Base-by-base conservation (phyloP, 164 flowering plant genomes). In the Annona squamosa region DNA sequence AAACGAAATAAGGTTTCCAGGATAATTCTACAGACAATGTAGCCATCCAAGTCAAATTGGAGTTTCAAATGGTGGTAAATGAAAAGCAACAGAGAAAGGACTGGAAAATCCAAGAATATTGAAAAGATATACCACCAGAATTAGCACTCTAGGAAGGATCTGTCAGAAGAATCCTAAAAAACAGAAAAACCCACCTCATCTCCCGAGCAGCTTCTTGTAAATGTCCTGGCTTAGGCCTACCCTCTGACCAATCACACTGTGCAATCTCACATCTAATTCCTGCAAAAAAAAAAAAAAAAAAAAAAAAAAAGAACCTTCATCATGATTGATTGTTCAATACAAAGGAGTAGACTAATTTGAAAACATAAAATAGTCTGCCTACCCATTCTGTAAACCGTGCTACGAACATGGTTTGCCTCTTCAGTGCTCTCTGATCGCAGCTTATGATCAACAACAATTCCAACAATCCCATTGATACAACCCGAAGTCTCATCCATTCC, bases 171-270 rank as follows among this genome's bases (percentile, higher is more conserved):
- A 26, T 0, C 37, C 13, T 9, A 44, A 5, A 37, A 70, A 13
- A 42, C 19, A 48, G 69, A 44, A 62, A 73, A 19, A 57, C 63
- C 65, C 46, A 90, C 98, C 98, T 92, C 91, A 85, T 89, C 10
- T 90, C 87, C 41, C 97, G 90, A 77, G 98, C 98, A 43, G 87
- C 89, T 85, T 91, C 97, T 79, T 92, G 97, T 88, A 94, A 79
- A 75, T 87, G 93, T 44, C 97, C 97, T 79, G 74, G 87, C 81
- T 90, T 87, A 2, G 97, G 98, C 80, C 74, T 85, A 65, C 98
- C 97, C 73, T 82, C 79, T 12, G 77, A 44, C 98, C 98, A 94
- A 71, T 89, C 84, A 78, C 95, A 89, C 43, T 59, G 48, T 12
- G 79, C 84, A 77, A 92, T 74, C 85, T 91, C 90, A 79, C 90